A percentile compares a stretch with the other conserved stretches of the same genome.
phyloP scores from a whole-genome alignment of 2,329 filamentous ascomycete species.

The Tolypocladium capitatum region DNA sequence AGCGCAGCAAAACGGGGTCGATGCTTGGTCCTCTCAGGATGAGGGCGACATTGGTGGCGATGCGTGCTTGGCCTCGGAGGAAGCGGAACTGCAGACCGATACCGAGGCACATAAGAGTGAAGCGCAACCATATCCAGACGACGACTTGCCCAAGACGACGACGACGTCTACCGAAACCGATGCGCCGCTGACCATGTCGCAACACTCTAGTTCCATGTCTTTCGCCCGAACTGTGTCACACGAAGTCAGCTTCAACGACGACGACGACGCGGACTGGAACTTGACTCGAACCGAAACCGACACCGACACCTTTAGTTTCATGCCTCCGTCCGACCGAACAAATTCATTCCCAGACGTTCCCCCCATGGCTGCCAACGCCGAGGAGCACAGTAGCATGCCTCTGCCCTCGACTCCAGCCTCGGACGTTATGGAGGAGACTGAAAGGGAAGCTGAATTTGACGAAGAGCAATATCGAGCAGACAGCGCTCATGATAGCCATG shows the following conservation, averaged over 20 bases:
- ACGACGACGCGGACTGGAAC: slow-evolving; percentile 47
- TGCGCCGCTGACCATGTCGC: slow-evolving; percentile 23
- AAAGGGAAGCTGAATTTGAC: slow-evolving; percentile 31
- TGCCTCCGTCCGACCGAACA: slow-evolving; percentile 42
- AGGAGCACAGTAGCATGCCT: slow-evolving; percentile 20
- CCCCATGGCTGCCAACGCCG: slow-evolving; percentile 17
- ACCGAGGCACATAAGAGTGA: slow-evolving; percentile 5
- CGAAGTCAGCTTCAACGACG: slow-evolving; percentile 44
- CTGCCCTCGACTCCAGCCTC: slow-evolving; percentile 37
- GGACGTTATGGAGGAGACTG: slow-evolving; percentile 39
- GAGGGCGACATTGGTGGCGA: slow-evolving; percentile 10
- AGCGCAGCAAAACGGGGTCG: background rate
- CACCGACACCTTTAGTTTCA: slow-evolving; percentile 46
- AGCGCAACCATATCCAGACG: background rate
- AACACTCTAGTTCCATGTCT: slow-evolving; percentile 48
- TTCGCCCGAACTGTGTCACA: slow-evolving; percentile 52
- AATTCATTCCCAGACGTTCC: slow-evolving; percentile 52
- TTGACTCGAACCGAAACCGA: slow-evolving; percentile 35
- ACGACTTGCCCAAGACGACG: background rate
- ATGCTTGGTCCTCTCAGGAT: background rate
- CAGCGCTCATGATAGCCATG: slow-evolving; percentile 1
- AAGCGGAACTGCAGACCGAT: slow-evolving; percentile 5
- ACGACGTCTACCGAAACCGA: background rate
- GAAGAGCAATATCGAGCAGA: slow-evolving; percentile 20
- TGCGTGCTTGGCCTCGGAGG: slow-evolving; percentile 12